Evolutionary conservation across 352 stramenopile species (phyloP).

Genomic region (Thalassiosira exigua): DNA sequence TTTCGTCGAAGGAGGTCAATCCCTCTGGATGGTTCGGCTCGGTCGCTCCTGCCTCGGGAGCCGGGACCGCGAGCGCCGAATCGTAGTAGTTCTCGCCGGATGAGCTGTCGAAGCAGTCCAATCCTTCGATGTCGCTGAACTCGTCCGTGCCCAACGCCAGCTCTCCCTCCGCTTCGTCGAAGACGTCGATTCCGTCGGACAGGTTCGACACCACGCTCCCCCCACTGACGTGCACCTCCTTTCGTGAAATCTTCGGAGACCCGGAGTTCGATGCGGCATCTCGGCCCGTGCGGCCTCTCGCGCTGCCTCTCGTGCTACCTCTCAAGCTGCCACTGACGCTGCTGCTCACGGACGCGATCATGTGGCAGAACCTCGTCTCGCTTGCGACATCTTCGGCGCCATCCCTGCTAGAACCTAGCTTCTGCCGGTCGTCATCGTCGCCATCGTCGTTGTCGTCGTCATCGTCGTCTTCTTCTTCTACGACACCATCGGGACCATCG

Average conservation of each 20-base stretch:
- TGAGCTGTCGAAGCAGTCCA: too few relatives aligned
- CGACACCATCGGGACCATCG: too few relatives aligned
- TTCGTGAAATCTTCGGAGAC: too few relatives aligned
- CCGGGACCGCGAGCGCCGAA: neutral
- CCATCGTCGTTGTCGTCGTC: neutral
- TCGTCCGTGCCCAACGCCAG: neutral
- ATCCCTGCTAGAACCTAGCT: too few relatives aligned
- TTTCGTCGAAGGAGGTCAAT: neutral
- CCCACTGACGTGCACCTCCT: too few relatives aligned
- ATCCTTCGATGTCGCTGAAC: too few relatives aligned
- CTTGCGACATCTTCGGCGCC: neutral
- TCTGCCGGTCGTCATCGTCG: too few relatives aligned
- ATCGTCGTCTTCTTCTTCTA: neutral
- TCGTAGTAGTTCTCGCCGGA: slow-evolving; percentile 1
- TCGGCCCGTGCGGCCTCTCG: neutral
- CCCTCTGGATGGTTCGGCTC: neutral
- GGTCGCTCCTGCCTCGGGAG: neutral
- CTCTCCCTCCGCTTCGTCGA: too few relatives aligned
- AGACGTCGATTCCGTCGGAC: too few relatives aligned
- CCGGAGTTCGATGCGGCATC: neutral
- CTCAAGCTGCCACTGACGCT: neutral
- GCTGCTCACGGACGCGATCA: too few relatives aligned
- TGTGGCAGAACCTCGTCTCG: too few relatives aligned
- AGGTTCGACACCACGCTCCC: too few relatives aligned
- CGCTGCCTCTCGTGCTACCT: neutral